Percentiles rank a stretch among this genome's conserved stretches.
phyloP scores from a whole-genome alignment of 2,329 filamentous ascomycete species.

The Aureobasidium sp. region DNA sequence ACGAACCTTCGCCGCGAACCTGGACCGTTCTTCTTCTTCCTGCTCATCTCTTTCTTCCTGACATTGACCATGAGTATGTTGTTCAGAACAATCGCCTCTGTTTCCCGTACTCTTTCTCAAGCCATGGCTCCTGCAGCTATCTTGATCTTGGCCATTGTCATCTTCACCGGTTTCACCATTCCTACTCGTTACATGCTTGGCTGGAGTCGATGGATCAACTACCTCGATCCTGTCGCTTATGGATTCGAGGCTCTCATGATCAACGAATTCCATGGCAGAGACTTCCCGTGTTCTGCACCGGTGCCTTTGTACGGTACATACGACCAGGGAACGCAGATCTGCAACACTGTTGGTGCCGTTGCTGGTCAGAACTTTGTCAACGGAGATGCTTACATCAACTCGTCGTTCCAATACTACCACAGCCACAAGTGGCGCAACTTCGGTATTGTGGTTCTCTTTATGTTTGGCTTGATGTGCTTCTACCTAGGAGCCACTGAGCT shows the following conservation, averaged over 20 bases:
- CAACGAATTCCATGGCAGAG: conserved; percentile 57
- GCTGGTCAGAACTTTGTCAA: conserved; percentile 30
- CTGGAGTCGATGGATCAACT: conserved; percentile 77
- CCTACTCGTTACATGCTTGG: conserved; percentile 56
- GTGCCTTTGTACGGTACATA: conserved; percentile 37
- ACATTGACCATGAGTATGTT: conserved; percentile 78
- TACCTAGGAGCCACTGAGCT: conserved; percentile 39
- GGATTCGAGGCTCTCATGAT: conserved; percentile 72
- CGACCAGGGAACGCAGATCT: conserved; percentile 27
- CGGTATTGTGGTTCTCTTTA: conserved; percentile 38
- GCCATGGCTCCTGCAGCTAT: conserved; percentile 48
- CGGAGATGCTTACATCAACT: conserved; percentile 30
- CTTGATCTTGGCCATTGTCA: conserved; percentile 56
- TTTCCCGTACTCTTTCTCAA: conserved; percentile 57
- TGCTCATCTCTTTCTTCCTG: conserved; percentile 63
- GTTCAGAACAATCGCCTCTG: conserved; percentile 71
- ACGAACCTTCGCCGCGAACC: conserved; percentile 66
- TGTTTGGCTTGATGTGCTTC: conserved; percentile 32
- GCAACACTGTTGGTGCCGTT: conserved; percentile 33
- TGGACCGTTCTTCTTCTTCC: conserved; percentile 76
- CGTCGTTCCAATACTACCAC: conserved; percentile 25
- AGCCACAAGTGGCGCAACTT: conserved; percentile 41
- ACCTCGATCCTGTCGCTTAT: conserved; percentile 70
- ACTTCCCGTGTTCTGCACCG: conserved; percentile 44
- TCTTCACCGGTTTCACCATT: conserved; percentile 57